These are phyloP conservation scores for Metschnikowia baotianmanensis DNA, from an alignment of 805 yeast genomes.

Conservation along the genomic window DNA sequence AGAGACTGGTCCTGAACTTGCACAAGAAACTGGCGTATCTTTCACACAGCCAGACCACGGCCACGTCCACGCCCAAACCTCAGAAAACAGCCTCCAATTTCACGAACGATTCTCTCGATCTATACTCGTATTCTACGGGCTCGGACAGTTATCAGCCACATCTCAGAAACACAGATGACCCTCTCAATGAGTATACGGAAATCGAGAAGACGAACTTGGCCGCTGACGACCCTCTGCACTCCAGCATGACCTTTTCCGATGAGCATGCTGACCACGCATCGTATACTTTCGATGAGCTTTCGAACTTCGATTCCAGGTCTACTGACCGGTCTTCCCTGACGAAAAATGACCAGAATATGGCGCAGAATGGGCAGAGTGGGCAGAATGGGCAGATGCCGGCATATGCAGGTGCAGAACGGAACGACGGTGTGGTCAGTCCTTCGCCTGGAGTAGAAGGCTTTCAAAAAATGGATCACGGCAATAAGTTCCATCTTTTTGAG, in stretches of 20 bases:
- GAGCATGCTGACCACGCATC: slow-evolving; percentile 11
- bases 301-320: slow-evolving; percentile 15
- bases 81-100: slow-evolving; percentile 14
- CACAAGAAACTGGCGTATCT: slow-evolving; percentile 9
- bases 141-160: slow-evolving; percentile 28
- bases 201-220: slow-evolving; percentile 10
- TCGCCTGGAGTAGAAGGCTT: too few relatives aligned
- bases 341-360: not conserved
- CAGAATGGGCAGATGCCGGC: too few relatives aligned
- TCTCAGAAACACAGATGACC: slow-evolving; percentile 6
- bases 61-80: slow-evolving; percentile 41
- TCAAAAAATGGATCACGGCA: not conserved
- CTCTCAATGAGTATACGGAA: slow-evolving; percentile 13
- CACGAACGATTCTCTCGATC: slow-evolving; percentile 6
- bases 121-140: slow-evolving; percentile 28
- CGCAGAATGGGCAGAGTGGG: not conserved
- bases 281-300: slow-evolving; percentile 34
- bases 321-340: slow-evolving; percentile 5
- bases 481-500: slow-evolving; percentile 8
- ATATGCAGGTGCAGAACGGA: too few relatives aligned
- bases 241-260: not conserved
- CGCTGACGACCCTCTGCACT: not conserved
- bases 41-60: slow-evolving; percentile 21
- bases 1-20: too few relatives aligned
- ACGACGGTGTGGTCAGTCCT: too few relatives aligned